A percentile compares a stretch with the other conserved stretches of the same genome.
phyloP scores from a whole-genome alignment of 768 basidiomycete species.

The Serendipita sp. region DNA sequence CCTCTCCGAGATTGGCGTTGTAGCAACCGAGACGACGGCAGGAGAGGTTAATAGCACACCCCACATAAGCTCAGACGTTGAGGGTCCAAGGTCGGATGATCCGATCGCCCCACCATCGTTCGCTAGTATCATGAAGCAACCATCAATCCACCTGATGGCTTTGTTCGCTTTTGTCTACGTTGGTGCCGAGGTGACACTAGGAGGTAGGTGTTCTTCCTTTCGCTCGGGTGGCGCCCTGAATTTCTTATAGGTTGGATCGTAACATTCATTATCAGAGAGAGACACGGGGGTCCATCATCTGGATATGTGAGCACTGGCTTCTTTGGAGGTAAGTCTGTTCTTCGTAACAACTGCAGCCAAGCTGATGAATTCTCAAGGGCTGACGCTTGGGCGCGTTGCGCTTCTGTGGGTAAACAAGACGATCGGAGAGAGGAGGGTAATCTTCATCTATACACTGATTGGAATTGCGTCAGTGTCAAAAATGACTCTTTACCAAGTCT shows the following conservation, averaged over 20 bases:
- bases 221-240: background rate
- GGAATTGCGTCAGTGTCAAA: conserved; percentile 12
- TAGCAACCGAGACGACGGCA: background rate
- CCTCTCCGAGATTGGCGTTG: background rate
- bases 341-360: background rate
- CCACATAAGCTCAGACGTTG: background rate
- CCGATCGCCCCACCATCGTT: background rate
- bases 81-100: background rate
- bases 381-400: conserved; percentile 36
- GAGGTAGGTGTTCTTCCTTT: background rate
- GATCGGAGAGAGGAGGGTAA: conserved; percentile 20
- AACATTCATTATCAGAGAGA: conserved; percentile 29
- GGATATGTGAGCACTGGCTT: conserved; percentile 38
- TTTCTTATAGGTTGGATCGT: conserved; percentile 34
- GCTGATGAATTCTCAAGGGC: conserved; percentile 17
- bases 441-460: conserved; percentile 22
- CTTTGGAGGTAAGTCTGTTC: conserved; percentile 21
- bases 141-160: conserved; percentile 10
- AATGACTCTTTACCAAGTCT: background rate
- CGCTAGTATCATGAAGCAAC: conserved; percentile 6
- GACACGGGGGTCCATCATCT: conserved; percentile 29
- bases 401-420: conserved; percentile 30
- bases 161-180: conserved; percentile 13
- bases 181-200: conserved; percentile 13
- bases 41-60: background rate